Conservation (phyloP, 1,284 basidiomycete species). For the Malassezia japonica region DNA sequence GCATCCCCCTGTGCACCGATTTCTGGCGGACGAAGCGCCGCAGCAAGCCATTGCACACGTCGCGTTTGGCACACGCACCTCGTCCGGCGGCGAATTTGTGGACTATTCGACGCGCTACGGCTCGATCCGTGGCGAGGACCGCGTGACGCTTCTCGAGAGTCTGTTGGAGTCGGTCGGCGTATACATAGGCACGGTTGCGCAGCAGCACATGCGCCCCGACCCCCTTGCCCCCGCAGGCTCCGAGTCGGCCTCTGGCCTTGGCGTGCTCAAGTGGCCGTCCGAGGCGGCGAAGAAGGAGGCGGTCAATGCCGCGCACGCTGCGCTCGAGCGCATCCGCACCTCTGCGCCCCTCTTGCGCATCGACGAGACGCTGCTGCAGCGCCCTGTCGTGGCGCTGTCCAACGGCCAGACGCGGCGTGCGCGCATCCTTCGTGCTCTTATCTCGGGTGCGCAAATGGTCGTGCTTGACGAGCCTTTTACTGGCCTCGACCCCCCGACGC, state of each 20-base stretch:
- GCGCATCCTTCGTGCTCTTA: conserved; percentile 67
- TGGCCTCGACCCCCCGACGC: conserved; percentile 22
- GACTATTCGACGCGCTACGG: conserved; percentile 42
- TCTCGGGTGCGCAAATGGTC: conserved; percentile 58
- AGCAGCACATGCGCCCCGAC: conserved; percentile 28
- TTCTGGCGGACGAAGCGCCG: conserved; percentile 13
- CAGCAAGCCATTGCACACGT: conserved; percentile 25
- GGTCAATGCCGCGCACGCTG: conserved; percentile 8
- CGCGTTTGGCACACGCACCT: conserved; percentile 24
- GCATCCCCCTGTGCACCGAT: conserved; percentile 21
- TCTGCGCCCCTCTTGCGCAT: conserved; percentile 31
- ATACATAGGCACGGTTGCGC: conserved; percentile 28
- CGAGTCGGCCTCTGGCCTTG: conserved; percentile 10
- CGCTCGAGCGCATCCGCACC: conserved; percentile 19
- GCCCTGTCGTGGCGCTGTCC: conserved; percentile 57
- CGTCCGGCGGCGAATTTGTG: conserved; percentile 23
- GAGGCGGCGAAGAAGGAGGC: conserved; percentile 6
- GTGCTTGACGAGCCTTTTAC: conserved; percentile 33
- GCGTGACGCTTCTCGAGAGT: conserved; percentile 36
- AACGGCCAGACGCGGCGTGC: conserved; percentile 87
- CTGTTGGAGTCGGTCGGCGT: conserved; percentile 34
- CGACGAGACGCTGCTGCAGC: conserved; percentile 25
- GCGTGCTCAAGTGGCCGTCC: conserved; percentile 27
- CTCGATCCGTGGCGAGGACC: conserved; percentile 37
- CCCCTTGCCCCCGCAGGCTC: conserved; percentile 17